Conservation (phyloP, 176 grass and related monocot species). For the Juncus effusus region DNA sequence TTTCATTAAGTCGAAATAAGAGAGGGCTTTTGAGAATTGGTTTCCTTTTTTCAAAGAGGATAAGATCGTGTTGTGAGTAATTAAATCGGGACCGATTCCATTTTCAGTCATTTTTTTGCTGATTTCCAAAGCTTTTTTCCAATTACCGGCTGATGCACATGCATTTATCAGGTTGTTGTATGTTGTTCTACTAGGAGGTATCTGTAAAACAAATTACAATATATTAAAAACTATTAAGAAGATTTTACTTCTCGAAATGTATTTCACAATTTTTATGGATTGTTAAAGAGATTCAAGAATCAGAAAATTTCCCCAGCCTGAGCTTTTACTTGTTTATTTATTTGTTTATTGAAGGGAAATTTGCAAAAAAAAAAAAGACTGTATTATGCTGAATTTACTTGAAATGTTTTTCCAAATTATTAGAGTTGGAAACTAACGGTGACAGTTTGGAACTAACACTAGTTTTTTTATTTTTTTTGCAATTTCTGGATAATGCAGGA, state of each 20-base stretch:
- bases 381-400: too few species aligned
- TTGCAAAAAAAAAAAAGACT: too few species aligned
- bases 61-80: constrained; percentile 95
- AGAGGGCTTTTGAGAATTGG: constrained; percentile 69
- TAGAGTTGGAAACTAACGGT: too few species aligned
- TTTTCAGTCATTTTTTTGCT: constrained; percentile 97
- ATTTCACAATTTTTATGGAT: constrained; percentile 3
- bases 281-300: too few species aligned
- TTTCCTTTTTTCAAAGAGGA: constrained; percentile 84
- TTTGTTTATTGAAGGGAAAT: too few species aligned
- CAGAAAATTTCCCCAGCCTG: too few species aligned
- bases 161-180: constrained; percentile 98
- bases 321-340: too few species aligned
- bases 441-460: too few species aligned
- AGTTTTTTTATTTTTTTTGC: too few species aligned
- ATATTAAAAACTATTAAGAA: neutral
- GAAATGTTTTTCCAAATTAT: too few species aligned
- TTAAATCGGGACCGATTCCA: constrained; percentile 90
- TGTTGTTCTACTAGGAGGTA: constrained; percentile 71
- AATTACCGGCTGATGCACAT: constrained; percentile 77
- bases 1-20: constrained; percentile 95
- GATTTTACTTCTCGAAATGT: neutral
- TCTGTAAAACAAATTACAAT: constrained; percentile 34
- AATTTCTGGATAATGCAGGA: too few species aligned
- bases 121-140: constrained; percentile 87